phyloP scores from a whole-genome alignment of 371 early-diverging fungal species.

The Paramicrosporidium saccamoebae region DNA sequence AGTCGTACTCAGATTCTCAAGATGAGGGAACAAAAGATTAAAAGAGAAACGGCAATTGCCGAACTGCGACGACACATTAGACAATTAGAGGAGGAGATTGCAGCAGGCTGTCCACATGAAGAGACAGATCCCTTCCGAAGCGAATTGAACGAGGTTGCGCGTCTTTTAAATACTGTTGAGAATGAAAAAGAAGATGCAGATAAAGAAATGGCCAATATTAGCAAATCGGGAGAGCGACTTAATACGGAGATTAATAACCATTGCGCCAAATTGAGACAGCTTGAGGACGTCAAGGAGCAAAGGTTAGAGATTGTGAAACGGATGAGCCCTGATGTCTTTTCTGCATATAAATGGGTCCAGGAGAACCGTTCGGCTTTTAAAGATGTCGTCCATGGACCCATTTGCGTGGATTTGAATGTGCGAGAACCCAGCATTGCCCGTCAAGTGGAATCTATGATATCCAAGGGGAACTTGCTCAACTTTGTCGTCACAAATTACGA shows the following conservation, averaged over 20 bases:
- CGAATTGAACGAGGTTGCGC: constrained; percentile 6
- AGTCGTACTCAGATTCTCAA: constrained; percentile 4
- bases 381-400: constrained; percentile 32
- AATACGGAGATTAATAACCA: constrained; percentile 2
- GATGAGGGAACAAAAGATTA: constrained; percentile 8
- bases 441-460: constrained; percentile 18
- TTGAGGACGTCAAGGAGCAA: constrained; percentile 15
- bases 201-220: no score
- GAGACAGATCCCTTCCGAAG: constrained; percentile 7
- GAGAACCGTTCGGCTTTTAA: constrained; percentile 18
- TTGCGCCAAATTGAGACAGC: constrained; percentile 4
- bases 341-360: constrained; percentile 22
- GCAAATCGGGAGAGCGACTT: no score
- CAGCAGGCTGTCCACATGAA: constrained; percentile 4
- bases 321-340: constrained; percentile 11
- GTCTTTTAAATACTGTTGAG: no score
- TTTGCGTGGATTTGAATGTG: constrained; percentile 21
- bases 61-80: constrained; percentile 10
- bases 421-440: constrained; percentile 17
- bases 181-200: no score
- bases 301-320: constrained; percentile 10
- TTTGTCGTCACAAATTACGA: constrained; percentile 34
- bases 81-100: constrained; percentile 8
- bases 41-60: constrained; percentile 7
- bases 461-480: constrained; percentile 11